These are phyloP conservation scores for Onygenales sp. DNA, from an alignment of 2,329 filamentous ascomycete species.

Conservation along the genomic window DNA sequence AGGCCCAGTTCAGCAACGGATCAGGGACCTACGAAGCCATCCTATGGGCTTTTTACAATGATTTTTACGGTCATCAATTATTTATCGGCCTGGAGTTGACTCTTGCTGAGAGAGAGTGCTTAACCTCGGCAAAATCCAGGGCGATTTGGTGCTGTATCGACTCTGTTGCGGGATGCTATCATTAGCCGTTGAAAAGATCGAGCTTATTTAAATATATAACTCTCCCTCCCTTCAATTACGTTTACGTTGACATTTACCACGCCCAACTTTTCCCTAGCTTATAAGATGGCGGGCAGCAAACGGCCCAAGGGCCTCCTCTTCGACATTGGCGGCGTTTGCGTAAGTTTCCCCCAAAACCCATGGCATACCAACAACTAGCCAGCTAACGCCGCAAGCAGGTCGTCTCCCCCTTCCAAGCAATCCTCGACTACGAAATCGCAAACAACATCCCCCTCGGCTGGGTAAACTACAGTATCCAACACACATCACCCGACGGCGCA, in stretches of 20 bases:
- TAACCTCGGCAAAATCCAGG: slow-evolving; percentile 4
- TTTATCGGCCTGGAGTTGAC: too few relatives aligned
- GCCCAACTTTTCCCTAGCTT: neutral
- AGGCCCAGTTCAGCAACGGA: too few relatives aligned
- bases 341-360: slow-evolving; percentile 44
- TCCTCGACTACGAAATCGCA: slow-evolving; percentile 76
- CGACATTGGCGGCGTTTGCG: slow-evolving; percentile 94
- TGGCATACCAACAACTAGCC: neutral
- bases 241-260: neutral
- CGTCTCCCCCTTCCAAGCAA: slow-evolving; percentile 82
- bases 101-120: too few relatives aligned
- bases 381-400: slow-evolving; percentile 47
- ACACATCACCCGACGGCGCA: slow-evolving; percentile 64
- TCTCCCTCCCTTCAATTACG: neutral
- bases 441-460: slow-evolving; percentile 75
- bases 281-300: slow-evolving; percentile 31
- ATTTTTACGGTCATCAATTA: too few relatives aligned
- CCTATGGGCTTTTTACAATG: too few relatives aligned
- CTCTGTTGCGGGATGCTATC: neutral
- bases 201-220: neutral
- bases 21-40: neutral
- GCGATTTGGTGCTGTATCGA: neutral
- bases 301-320: slow-evolving; percentile 71
- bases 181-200: too few relatives aligned
- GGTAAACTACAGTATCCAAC: slow-evolving; percentile 83